phyloP scores from a whole-genome alignment of 495 filamentous ascomycete species.

The Aspergillus ostianus region DNA sequence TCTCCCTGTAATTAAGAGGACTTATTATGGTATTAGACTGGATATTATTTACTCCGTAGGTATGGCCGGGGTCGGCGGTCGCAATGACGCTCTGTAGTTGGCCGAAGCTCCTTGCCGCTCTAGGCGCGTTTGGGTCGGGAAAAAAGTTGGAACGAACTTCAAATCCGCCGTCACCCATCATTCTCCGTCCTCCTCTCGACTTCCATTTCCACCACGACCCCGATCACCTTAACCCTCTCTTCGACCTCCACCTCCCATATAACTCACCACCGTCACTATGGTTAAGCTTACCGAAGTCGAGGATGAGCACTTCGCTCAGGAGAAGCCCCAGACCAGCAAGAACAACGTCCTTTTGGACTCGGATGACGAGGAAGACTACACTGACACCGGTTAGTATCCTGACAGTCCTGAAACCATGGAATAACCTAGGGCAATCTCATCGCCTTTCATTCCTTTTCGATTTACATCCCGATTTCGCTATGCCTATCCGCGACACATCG shows the following conservation, averaged over 20 bases:
- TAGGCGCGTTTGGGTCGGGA: constrained; percentile 35
- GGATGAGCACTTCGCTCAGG: constrained; percentile 83
- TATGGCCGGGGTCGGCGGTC: too few species aligned
- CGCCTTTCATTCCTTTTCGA: background rate
- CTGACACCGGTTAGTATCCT: constrained; percentile 71
- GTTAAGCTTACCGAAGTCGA: constrained; percentile 95
- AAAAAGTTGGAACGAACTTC: constrained; percentile 44
- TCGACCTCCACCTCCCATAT: constrained; percentile 6
- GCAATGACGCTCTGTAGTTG: background rate
- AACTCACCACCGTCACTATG: constrained; percentile 60
- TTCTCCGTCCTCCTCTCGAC: constrained; percentile 21
- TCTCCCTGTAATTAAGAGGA: constrained; percentile 22
- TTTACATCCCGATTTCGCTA: background rate
- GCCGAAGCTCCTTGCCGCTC: constrained; percentile 42
- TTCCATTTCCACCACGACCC: constrained; percentile 12
- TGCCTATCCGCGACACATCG: background rate
- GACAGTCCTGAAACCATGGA: constrained; percentile 1
- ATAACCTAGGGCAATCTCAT: background rate
- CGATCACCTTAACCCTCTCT: constrained; percentile 13
- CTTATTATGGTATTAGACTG: background rate
- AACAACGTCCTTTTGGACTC: constrained; percentile 49
- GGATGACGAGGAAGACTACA: constrained; percentile 86
- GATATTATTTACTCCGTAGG: too few species aligned
- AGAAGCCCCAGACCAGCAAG: constrained; percentile 64
- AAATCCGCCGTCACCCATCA: constrained; percentile 30